Evolutionary conservation across 2,329 filamentous ascomycete species (phyloP).

Genomic region (Botrytis paeoniae): DNA sequence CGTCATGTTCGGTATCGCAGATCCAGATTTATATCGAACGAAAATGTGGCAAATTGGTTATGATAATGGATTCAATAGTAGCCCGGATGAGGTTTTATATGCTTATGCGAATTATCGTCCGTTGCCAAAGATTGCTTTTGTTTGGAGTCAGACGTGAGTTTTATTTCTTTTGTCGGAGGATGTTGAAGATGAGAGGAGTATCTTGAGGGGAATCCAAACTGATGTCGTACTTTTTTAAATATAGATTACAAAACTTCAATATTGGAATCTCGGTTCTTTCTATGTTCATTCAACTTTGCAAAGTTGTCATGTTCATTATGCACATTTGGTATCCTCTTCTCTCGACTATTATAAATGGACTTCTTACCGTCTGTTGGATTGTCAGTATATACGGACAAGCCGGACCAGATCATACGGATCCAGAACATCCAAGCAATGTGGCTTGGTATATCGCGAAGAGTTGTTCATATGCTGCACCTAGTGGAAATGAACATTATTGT

Average conservation of each 20-base stretch:
- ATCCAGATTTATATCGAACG: constrained; percentile 69
- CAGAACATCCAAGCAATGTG: constrained; percentile 56
- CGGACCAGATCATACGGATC: constrained; percentile 69
- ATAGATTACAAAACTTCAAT: constrained; percentile 71
- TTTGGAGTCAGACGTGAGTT: constrained; percentile 72
- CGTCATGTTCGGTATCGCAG: constrained; percentile 69
- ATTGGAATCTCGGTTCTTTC: constrained; percentile 72
- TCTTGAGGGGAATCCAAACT: constrained; percentile 15
- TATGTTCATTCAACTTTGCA: constrained; percentile 72
- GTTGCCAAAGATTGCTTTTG: constrained; percentile 59
- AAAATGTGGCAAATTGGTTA: constrained; percentile 71
- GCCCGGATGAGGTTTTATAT: constrained; percentile 66
- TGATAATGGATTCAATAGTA: constrained; percentile 70
- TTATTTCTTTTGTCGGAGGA: background rate
- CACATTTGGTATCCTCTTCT: constrained; percentile 67
- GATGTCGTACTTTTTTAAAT: background rate
- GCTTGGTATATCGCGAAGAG: constrained; percentile 75
- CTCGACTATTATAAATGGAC: constrained; percentile 54
- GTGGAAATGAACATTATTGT: constrained; percentile 57
- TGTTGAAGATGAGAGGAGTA: background rate
- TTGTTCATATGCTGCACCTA: constrained; percentile 58
- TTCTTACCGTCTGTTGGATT: constrained; percentile 60
- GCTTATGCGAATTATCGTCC: constrained; percentile 69
- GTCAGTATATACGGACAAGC: constrained; percentile 69
- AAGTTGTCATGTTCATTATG: constrained; percentile 67